A percentile compares a stretch with the other conserved stretches of the same genome.
phyloP scores from a whole-genome alignment of 768 basidiomycete species.

The Clitopilus passeckerianus region DNA sequence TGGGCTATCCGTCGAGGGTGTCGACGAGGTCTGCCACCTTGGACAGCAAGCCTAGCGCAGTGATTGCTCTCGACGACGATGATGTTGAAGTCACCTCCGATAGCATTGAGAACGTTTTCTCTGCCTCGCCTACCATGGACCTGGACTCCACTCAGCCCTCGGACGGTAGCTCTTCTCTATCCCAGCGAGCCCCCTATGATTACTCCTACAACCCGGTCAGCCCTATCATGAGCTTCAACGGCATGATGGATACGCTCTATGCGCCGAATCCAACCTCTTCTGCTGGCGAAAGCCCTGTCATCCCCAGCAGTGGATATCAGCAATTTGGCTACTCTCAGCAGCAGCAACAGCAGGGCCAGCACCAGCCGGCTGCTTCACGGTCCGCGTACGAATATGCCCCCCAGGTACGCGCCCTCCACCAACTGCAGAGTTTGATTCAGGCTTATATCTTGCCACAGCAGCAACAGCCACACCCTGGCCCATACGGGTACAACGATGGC shows the following conservation, averaged over 20 bases:
- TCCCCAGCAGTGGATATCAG: neutral
- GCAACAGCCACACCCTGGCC: neutral
- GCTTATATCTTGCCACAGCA: neutral
- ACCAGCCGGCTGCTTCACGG: neutral
- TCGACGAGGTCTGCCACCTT: no score
- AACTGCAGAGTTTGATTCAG: neutral
- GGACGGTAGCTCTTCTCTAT: no score
- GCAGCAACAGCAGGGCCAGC: neutral
- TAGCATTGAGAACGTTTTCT: no score
- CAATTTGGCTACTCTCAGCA: neutral
- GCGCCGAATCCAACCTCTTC: neutral
- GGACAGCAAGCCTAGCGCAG: no score
- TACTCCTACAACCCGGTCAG: neutral
- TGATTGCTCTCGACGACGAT: no score
- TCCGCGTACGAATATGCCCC: neutral
- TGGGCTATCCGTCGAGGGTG: neutral
- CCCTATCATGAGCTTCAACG: neutral
- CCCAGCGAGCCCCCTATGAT: neutral
- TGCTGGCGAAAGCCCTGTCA: neutral
- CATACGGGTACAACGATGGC: neutral
- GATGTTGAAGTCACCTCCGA: no score
- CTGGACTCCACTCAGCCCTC: neutral
- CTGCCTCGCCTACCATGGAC: no score
- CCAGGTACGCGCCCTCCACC: neutral
- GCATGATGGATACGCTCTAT: neutral